A percentile compares a stretch with the other conserved stretches of the same genome.
Conservation (phyloP, 2,329 filamentous ascomycete species). For the Fusarium udum region DNA sequence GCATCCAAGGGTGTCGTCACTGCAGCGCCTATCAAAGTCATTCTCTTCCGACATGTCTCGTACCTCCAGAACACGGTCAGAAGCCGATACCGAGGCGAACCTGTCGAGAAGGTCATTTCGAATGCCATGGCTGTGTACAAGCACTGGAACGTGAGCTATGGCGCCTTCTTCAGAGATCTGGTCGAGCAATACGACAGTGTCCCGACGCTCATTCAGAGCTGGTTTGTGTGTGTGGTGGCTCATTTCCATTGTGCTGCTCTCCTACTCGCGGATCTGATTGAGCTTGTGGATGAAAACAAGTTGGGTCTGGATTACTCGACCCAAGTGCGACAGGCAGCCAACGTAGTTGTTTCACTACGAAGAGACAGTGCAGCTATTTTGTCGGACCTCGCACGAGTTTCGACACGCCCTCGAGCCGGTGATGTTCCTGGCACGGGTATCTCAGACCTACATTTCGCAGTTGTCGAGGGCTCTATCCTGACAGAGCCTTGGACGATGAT, state of each 20-base stretch:
- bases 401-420: slow-evolving; percentile 48
- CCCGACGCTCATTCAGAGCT: slow-evolving; percentile 64
- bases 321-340: slow-evolving; percentile 39
- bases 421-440: slow-evolving; percentile 39
- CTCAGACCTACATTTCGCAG: slow-evolving; percentile 60
- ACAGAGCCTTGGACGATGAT: slow-evolving; percentile 69
- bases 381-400: slow-evolving; percentile 59
- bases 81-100: slow-evolving; percentile 47
- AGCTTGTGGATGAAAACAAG: slow-evolving; percentile 56
- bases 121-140: slow-evolving; percentile 60
- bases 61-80: slow-evolving; percentile 64
- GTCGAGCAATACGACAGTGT: slow-evolving; percentile 59
- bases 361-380: slow-evolving; percentile 56
- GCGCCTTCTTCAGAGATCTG: slow-evolving; percentile 62
- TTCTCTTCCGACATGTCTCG: slow-evolving; percentile 65
- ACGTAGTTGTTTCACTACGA: slow-evolving; percentile 54
- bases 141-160: slow-evolving; percentile 64
- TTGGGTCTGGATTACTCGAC: slow-evolving; percentile 43
- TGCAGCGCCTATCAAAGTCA: slow-evolving; percentile 66
- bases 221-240: slow-evolving; percentile 66
- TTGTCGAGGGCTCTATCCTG: slow-evolving; percentile 64
- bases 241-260: slow-evolving; percentile 68
- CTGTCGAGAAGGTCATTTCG: slow-evolving; percentile 59
- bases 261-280: slow-evolving; percentile 63
- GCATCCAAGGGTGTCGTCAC: slow-evolving; percentile 60